These are phyloP conservation scores for Aquanectria penicillioides DNA, from an alignment of 2,329 filamentous ascomycete species.

Conservation along the genomic window DNA sequence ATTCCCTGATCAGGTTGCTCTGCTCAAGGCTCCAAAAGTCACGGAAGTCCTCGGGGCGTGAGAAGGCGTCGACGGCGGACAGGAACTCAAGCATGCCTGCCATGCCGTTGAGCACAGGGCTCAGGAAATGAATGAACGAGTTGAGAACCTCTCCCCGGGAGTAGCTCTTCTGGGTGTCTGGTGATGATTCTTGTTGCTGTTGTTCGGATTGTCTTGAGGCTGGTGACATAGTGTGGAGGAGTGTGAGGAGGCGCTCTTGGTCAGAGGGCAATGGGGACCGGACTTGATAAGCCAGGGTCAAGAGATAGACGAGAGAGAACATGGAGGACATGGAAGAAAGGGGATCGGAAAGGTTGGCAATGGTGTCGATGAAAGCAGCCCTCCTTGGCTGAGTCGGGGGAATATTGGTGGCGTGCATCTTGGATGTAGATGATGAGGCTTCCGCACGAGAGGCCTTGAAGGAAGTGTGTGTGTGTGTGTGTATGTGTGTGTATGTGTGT, in stretches of 20 bases:
- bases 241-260: constrained; percentile 46
- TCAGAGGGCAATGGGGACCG: constrained; percentile 36
- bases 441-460: no score
- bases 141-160: constrained; percentile 41
- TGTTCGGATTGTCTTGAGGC: constrained; percentile 27
- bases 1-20: constrained; percentile 47
- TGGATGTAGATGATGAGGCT: constrained; percentile 12
- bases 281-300: constrained; percentile 46
- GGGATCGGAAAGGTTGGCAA: constrained; percentile 44
- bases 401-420: constrained; percentile 38
- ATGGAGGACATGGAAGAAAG: constrained; percentile 44
- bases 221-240: constrained; percentile 47
- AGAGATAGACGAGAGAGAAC: constrained; percentile 46
- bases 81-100: constrained; percentile 47
- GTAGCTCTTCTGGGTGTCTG: constrained; percentile 22
- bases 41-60: constrained; percentile 46
- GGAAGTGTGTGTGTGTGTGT: not conserved
- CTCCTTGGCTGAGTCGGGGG: constrained; percentile 32
- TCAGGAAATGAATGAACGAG: constrained; percentile 45
- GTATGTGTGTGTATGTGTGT: not conserved
- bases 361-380: constrained; percentile 40
- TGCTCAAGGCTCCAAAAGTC: constrained; percentile 48
- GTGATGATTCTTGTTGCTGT: not conserved
- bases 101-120: constrained; percentile 48
- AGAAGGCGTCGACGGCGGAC: constrained; percentile 44